Base-by-base conservation (phyloP, 805 yeast genomes). In the Starmerella floricola region DNA sequence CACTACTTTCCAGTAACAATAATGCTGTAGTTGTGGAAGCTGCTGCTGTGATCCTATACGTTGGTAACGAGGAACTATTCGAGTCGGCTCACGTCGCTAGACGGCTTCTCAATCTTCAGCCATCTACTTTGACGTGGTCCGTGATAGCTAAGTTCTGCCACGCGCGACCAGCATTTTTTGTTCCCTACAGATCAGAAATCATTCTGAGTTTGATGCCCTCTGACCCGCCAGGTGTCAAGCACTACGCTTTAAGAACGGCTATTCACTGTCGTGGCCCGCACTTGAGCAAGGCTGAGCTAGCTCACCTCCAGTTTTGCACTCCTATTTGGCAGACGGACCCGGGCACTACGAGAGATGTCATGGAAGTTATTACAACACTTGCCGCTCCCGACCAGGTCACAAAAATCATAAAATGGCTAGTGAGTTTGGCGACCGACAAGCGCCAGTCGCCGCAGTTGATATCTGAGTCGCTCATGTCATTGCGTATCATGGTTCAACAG, bases 21-120 rank as follows among this genome's bases (percentile, higher is more conserved):
- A 73, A 73, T 5, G 69, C 73, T 27, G 87, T 84, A 4, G 62
- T 80, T 1, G 48, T 84, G 12, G 72, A 83, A 12, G 64, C 76
- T 3, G 65, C 78, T 1, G 71, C 75, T 47, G 74, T 81, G 8
- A 65, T 72, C 42, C 58, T 67, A 37, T 72, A 71, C 39, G 58
- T 84, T n/a, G 70, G 78, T 0, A 77, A 87, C 0, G 72, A 78
- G 10, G 62, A 60, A 42, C 62, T 68, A 1, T 64, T 80, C 44
- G 62, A 62, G 31, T 68, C 69, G 2, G 65, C 67, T 17, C 64
- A 69, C 3, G 61, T 79, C n/a, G 70, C 75, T 10, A 60, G 63
- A 2, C 66, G 75, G 0, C 62, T 83, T 30, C 26, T 74, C 3
- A 64, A 73, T 37, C 57, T 69, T 8, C 47, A 64, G 12, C 51